phyloP scores from a whole-genome alignment of 148 eudicot species.

The Nepenthes mirabilis region DNA sequence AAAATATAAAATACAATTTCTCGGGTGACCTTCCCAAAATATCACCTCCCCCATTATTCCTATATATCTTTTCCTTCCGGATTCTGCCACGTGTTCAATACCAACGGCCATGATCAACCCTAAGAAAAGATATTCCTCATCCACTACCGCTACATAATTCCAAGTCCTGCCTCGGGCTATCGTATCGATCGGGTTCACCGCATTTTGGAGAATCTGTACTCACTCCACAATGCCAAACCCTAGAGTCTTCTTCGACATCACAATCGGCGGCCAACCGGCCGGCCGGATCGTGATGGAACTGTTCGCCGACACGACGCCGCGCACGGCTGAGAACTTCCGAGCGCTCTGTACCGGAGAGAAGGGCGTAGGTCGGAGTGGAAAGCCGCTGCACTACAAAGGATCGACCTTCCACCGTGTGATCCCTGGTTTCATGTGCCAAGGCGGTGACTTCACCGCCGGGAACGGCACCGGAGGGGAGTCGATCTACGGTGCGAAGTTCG shows the following conservation, averaged over 20 bases:
- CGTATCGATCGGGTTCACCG: neutral
- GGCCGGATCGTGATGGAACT: slow-evolving; percentile 30
- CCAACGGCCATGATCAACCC: slow-evolving; percentile 3
- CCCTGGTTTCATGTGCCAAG: slow-evolving; percentile 32
- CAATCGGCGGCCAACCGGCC: slow-evolving; percentile 14
- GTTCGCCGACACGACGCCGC: slow-evolving; percentile 19
- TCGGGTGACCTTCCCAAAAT: no score
- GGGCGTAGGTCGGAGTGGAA: slow-evolving; percentile 19
- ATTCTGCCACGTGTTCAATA: neutral
- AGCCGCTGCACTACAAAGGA: slow-evolving; percentile 28
- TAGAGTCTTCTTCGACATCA: slow-evolving; percentile 24
- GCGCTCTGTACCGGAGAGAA: slow-evolving; percentile 35
- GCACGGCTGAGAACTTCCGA: slow-evolving; percentile 30
- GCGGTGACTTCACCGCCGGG: slow-evolving; percentile 32
- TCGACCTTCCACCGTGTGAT: slow-evolving; percentile 27
- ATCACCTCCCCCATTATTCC: no score
- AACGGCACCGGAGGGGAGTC: slow-evolving; percentile 36
- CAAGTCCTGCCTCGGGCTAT: no score
- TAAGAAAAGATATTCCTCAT: neutral
- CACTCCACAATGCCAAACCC: slow-evolving; percentile 20
- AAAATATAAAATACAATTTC: no score
- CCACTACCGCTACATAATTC: no score
- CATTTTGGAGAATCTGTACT: neutral
- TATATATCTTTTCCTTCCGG: neutral
- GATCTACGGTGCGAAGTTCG: slow-evolving; percentile 24